phyloP scores from a whole-genome alignment of 169 alveolate species.

The Cryptosporidium sp. region DNA sequence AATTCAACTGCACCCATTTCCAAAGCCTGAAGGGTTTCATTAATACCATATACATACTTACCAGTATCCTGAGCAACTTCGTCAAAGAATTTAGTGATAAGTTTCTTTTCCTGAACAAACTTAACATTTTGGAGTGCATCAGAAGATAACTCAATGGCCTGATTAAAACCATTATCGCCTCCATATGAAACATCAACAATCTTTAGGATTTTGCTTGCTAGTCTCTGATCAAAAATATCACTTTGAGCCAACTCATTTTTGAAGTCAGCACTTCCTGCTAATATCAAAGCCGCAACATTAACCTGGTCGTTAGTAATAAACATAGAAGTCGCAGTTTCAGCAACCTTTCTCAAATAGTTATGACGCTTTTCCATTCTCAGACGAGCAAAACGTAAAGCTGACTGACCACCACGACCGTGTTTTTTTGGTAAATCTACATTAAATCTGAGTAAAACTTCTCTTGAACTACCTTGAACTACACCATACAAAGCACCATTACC shows the following conservation, averaged over 20 bases:
- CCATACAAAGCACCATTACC: slow-evolving; percentile 98
- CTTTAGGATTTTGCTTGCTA: slow-evolving; percentile 92
- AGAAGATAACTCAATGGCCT: slow-evolving; percentile 96
- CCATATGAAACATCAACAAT: slow-evolving; percentile 98
- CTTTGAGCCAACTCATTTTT: slow-evolving; percentile 93
- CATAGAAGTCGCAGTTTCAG: slow-evolving; percentile 95
- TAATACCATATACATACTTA: slow-evolving; percentile 95
- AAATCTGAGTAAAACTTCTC: slow-evolving; percentile 91
- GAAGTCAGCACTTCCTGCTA: slow-evolving; percentile 99
- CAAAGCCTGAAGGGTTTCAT: slow-evolving; percentile 91
- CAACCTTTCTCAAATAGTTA: slow-evolving; percentile 97
- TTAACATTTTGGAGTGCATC: slow-evolving; percentile 93
- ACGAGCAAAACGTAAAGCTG: slow-evolving; percentile 99
- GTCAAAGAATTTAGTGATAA: slow-evolving; percentile 92
- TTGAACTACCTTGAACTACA: slow-evolving; percentile 94
- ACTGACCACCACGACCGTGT: slow-evolving; percentile 99
- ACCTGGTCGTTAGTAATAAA: slow-evolving; percentile 95
- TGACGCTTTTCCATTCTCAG: slow-evolving; percentile 98
- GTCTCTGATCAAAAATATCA: slow-evolving; percentile 95
- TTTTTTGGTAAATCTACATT: slow-evolving; percentile 98
- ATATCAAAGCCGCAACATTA: slow-evolving; percentile 87
- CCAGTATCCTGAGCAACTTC: slow-evolving; percentile 99
- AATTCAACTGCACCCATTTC: slow-evolving; percentile 96
- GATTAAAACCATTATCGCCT: slow-evolving; percentile 99
- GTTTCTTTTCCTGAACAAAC: slow-evolving; percentile 89